Evolutionary conservation across 225 moss, liverwort and hornwort species (phyloP), one percentile per base, ranked within the genome.

Genomic region (Neckera pumila): DNA sequence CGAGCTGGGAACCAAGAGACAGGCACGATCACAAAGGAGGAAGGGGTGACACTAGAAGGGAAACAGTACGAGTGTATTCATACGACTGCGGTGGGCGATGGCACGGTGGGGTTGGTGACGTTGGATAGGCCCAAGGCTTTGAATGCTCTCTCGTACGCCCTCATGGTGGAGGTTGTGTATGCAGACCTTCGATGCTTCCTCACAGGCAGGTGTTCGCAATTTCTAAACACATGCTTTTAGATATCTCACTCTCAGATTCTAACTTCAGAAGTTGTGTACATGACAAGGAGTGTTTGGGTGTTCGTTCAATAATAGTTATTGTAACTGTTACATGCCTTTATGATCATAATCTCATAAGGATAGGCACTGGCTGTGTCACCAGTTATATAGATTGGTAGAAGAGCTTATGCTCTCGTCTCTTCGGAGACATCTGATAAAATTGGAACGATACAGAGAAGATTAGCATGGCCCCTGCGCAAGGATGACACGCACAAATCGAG

Each of bases 401-500:
- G 11, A 12, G 2, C 61, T 49, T 61, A 0, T 7, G 1, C 1
- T 2, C 0, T 6, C 2, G 20, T 75, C 75, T 75, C 49, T 75
- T 33, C 13, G 51, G 51, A 75, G 75, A 33, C 75, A 49, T 33
- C 21, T 51, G 33, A 33, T 75, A 75, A 33, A 33, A 51, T 49
- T 75, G 75, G 75, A 75, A 51, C 13, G 75, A 72, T 72, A 95
- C 93, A 93, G 93, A 97, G 96, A 96, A 96, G 95, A 95, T 93
- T 95, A 95, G 96, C 95, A 95, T 95, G 95, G 96, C 94, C 95
- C 95, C 95, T 97, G 92, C 92, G 93, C 92, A 72, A 72, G 45
- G 72, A 72, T 72, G 72, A 72, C 72, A 28, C 72, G 43, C 93
- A 95, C 92, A 92, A 95, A 93, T 93, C 91, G 92, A 95, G 95